Evolutionary conservation across 768 basidiomycete genomes (phyloP), one percentile per base, ranked within the genome.

Genomic region (Hygrocybe punicea): DNA sequence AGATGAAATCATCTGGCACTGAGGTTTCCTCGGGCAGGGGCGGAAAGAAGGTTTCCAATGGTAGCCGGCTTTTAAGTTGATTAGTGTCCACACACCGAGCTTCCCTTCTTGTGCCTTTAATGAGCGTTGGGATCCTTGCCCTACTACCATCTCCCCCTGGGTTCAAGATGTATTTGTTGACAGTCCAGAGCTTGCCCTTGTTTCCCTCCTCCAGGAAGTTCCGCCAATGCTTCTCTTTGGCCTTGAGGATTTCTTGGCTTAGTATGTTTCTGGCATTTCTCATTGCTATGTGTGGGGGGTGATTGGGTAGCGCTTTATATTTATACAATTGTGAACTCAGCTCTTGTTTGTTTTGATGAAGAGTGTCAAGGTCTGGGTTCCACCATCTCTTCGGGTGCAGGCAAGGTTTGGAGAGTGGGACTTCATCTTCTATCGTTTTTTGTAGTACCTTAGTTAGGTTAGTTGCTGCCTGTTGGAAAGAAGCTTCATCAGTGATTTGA

Each of bases 161-260:
- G n/a, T n/a, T n/a, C n/a, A n/a, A n/a, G n/a, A n/a, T n/a, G n/a
- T n/a, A n/a, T n/a, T n/a, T n/a, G n/a, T n/a, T n/a, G n/a, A n/a
- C 1, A 61, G 61, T 64, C 67, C 67, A 68, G 3, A 66, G 14
- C 1, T 56, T 48, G 1, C 39, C 9, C 1, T 33, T 29, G 4
- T 47, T 48, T 0, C 55, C 42, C 7, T 58, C 53, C 16, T 67
- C 65, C 3, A 67, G 60, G 53, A 55, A 71, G 1, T 62, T 34
- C 7, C 25, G 50, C 63, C 63, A 71, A 14, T 60, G 36, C 9
- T 25, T 21, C 10, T 56, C 48, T 33, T 67, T 68, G 5, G 56
- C 63, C 11, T 25, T 44, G n/a, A n/a, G n/a, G n/a, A n/a, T n/a
- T n/a, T n/a, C n/a, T n/a, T n/a, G n/a, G n/a, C n/a, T n/a, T n/a